A percentile compares a stretch with the other conserved stretches of the same genome.
Conservation (phyloP, 2,329 filamentous ascomycete genomes). For the Colletotrichum ledebouriae region DNA sequence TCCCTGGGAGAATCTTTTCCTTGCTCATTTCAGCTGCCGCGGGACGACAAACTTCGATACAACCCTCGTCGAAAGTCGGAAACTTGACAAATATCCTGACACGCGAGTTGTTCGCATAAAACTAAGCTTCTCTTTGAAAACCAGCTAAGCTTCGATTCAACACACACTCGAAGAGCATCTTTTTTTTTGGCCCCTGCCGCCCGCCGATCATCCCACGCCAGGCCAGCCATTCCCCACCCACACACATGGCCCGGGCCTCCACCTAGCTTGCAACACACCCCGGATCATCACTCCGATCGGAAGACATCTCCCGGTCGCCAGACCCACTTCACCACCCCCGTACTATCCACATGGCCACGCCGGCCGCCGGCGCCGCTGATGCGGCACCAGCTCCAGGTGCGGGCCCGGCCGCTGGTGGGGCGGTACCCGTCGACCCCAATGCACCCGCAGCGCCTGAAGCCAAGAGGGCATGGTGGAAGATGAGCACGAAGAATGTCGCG, state of each 20-base stretch:
- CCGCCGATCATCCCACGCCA: constrained; percentile 2
- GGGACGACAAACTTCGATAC: constrained; percentile 14
- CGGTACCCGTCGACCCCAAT: constrained; percentile 16
- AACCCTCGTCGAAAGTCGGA: not conserved
- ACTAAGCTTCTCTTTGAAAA: constrained; percentile 31
- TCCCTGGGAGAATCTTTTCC: constrained; percentile 8
- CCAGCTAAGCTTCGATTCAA: constrained; percentile 1
- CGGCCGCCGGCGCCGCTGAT: constrained; percentile 35
- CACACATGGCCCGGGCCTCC: constrained; percentile 38
- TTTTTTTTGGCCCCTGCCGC: not conserved
- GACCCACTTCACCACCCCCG: constrained; percentile 8
- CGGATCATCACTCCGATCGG: constrained; percentile 18
- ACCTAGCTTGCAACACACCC: constrained; percentile 31
- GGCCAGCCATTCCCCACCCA: constrained; percentile 9
- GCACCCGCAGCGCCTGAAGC: constrained; percentile 2
- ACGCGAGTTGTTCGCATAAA: constrained; percentile 24
- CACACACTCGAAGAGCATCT: constrained; percentile 1
- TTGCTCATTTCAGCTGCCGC: constrained; percentile 1
- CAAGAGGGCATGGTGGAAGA: constrained; percentile 35
- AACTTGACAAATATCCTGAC: constrained; percentile 29
- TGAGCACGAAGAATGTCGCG: constrained; percentile 34
- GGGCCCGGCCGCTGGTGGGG: constrained; percentile 19
- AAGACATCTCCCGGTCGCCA: constrained; percentile 5
- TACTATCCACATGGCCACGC: constrained; percentile 36
- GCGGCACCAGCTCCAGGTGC: constrained; percentile 27